Evolutionary conservation across 2,329 filamentous ascomycete genomes (phyloP), one percentile per base, ranked within the genome.

Genomic region (Neonectria coccinea): DNA sequence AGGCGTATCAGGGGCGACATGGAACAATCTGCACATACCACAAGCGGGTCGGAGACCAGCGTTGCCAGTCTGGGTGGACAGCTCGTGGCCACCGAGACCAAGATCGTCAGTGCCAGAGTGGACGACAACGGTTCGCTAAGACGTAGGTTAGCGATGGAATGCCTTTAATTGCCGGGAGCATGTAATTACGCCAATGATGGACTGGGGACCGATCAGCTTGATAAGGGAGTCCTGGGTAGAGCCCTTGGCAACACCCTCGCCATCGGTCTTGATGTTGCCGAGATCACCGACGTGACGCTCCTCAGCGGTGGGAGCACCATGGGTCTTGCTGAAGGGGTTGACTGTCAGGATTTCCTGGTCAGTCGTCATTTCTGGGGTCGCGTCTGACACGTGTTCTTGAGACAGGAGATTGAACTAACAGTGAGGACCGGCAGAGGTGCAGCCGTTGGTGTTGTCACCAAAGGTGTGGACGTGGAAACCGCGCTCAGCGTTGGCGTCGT

Each of bases 371-470:
- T 18, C n/a, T 36, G 31, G 14, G 36, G 58, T 2, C 27, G 14
- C 33, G 53, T 22, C 22, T 55, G 48, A 27, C 22, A 20, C 36
- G 53, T 10, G 45, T 36, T 51, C 56, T 45, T n/a, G 7, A 20
- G 4, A 27, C 10, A 58, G 41, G 51, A 50, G 56, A 41, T 41
- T 50, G 14, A 14, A 84, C 92, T 80, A 86, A 97, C 94, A 99
- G 87, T 99, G 96, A 83, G 96, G 95, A 59, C 96, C 96, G 73
- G 96, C 96, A 73, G 92, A 97, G 73, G 95, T 98, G 92, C 96
- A 99, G 82, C 96, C 96, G 85, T 99, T 99, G 88, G 96, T 98
- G 89, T 98, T 98, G 89, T 98, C 96, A 81, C 96, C 96, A 79
- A 97, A 99, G 82, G 96, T 93, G 87, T 99, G 96, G 79, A 99